phyloP scores from a whole-genome alignment of 768 basidiomycete genomes.

The Hericium rajendrae region DNA sequence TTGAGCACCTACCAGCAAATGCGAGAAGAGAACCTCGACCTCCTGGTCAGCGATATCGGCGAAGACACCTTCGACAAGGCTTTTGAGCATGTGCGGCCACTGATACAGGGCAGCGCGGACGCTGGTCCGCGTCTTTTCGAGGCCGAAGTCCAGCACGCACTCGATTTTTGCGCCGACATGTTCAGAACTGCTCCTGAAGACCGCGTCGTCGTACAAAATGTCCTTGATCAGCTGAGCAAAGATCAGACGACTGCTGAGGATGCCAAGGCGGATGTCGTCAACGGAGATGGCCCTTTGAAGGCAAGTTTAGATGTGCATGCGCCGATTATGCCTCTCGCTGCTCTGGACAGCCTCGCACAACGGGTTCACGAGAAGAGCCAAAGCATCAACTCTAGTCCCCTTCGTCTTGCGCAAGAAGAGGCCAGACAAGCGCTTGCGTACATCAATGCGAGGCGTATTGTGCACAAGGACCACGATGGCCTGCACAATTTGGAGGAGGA shows the following conservation, averaged over 20 bases:
- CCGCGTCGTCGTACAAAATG: background rate
- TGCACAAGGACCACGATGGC: constrained; percentile 54
- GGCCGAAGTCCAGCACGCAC: constrained; percentile 60
- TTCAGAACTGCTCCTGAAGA: constrained; percentile 31
- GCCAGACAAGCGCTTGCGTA: constrained; percentile 42
- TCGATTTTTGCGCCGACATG: constrained; percentile 68
- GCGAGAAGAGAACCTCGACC: constrained; percentile 25
- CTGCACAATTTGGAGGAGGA: constrained; percentile 64
- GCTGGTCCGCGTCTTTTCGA: constrained; percentile 65
- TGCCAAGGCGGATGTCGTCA: too few species aligned
- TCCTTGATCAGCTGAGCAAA: background rate
- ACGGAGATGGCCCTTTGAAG: too few species aligned
- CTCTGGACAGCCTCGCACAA: background rate
- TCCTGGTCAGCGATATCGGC: constrained; percentile 28
- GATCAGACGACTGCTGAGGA: background rate
- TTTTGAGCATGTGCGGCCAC: constrained; percentile 39
- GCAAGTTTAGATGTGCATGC: background rate
- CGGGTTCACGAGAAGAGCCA: constrained; percentile 18
- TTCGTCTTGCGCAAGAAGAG: constrained; percentile 25
- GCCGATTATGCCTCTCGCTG: constrained; percentile 4
- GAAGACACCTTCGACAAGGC: constrained; percentile 36
- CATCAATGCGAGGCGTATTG: constrained; percentile 58
- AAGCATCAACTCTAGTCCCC: constrained; percentile 20
- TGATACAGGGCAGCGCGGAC: constrained; percentile 73
- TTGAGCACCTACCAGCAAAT: constrained; percentile 36